Percentiles rank a stretch among this genome's conserved stretches.
Conservation (phyloP, 352 stramenopile species). For the Globisporangium uncinulatum region DNA sequence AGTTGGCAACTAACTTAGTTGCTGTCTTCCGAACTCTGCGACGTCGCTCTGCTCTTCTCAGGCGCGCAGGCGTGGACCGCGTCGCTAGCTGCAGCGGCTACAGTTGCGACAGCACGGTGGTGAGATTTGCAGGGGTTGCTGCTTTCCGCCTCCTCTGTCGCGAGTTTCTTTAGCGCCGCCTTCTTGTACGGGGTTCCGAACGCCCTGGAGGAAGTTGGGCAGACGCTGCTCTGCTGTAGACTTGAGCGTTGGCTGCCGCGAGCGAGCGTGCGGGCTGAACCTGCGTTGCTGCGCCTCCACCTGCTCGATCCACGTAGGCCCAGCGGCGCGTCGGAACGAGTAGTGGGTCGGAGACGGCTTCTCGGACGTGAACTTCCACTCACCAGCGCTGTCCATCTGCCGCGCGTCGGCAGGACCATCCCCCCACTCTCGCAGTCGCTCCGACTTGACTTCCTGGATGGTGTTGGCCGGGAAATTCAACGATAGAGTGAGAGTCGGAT, state of each 20-base stretch:
- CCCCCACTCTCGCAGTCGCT: slow-evolving; percentile 49
- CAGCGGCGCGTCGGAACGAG: slow-evolving; percentile 44
- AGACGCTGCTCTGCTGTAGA: slow-evolving; percentile 28
- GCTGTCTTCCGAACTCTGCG: neutral
- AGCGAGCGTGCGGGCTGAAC: slow-evolving; percentile 29
- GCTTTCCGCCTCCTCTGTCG: neutral
- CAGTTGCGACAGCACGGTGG: neutral
- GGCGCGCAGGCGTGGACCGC: too few species aligned
- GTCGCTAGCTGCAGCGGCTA: neutral
- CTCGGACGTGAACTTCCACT: slow-evolving; percentile 66
- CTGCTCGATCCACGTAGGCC: slow-evolving; percentile 67
- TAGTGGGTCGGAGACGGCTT: slow-evolving; percentile 48
- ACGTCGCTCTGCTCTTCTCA: neutral
- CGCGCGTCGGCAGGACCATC: slow-evolving; percentile 23
- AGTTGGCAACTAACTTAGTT: too few species aligned
- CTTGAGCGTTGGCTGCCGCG: neutral
- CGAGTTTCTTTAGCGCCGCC: slow-evolving; percentile 2
- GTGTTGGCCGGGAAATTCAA: neutral
- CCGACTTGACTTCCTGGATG: slow-evolving; percentile 12
- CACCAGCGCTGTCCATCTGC: slow-evolving; percentile 41
- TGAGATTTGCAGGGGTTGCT: neutral
- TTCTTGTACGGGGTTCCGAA: slow-evolving; percentile 31
- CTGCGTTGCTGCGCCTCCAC: slow-evolving; percentile 44
- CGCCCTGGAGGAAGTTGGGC: slow-evolving; percentile 46
- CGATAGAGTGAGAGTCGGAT: neutral